These are phyloP conservation scores for Fistulinella staudtii DNA, from an alignment of 1,284 basidiomycete species.

Conservation along the genomic window DNA sequence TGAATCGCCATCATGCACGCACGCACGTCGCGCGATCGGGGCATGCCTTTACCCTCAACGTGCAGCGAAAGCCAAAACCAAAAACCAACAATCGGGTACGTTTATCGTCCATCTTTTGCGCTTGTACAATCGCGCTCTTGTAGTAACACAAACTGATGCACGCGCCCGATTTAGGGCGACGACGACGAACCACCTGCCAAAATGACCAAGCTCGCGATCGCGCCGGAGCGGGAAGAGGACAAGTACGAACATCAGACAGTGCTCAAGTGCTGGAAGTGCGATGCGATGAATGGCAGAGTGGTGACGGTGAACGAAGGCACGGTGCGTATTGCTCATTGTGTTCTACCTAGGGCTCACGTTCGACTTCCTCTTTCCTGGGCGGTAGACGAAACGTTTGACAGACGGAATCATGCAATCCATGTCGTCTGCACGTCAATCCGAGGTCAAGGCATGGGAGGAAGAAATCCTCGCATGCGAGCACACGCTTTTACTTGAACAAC, in stretches of 20 bases:
- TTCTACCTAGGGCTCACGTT: too few species aligned
- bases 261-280: conserved; percentile 78
- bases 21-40: conserved; percentile 69
- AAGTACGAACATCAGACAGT: conserved; percentile 71
- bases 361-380: too few species aligned
- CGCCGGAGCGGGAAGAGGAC: conserved; percentile 84
- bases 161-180: too few species aligned
- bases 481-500: conserved; percentile 75
- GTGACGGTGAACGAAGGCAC: conserved; percentile 27
- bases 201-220: conserved; percentile 87
- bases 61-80: conserved; percentile 73
- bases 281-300: conserved; percentile 48
- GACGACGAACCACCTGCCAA: conserved; percentile 79
- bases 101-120: conserved; percentile 10
- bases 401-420: conserved; percentile 78
- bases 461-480: conserved; percentile 89
- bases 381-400: conserved; percentile 59
- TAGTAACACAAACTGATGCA: too few species aligned
- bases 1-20: conserved; percentile 63
- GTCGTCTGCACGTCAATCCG: conserved; percentile 87
- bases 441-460: conserved; percentile 98
- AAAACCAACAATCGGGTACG: conserved; percentile 64
- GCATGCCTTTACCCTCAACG: conserved; percentile 79
- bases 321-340: too few species aligned
- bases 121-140: too few species aligned